Conservation (phyloP, 176 grass and related monocot genomes). For the Ensete ventricosum region DNA sequence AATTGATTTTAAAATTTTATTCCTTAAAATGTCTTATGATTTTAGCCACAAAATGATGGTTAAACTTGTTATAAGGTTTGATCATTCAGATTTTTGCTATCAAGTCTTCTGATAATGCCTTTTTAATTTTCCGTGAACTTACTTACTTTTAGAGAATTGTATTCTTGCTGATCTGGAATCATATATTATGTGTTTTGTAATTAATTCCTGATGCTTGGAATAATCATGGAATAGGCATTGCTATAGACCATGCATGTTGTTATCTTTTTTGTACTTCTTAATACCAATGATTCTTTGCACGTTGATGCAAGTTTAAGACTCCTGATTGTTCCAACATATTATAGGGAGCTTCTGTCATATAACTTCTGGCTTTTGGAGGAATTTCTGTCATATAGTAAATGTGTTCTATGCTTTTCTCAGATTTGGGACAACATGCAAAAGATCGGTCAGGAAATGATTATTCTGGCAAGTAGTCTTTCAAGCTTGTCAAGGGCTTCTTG, state of each 20-base stretch:
- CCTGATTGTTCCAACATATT: not conserved
- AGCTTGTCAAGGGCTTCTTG: slow-evolving; percentile 47
- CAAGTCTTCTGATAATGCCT: too few species aligned
- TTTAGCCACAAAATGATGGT: not conserved
- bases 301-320: not conserved
- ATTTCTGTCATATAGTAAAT: not conserved
- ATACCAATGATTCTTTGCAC: not conserved
- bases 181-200: too few species aligned
- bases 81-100: too few species aligned
- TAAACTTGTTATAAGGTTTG: too few species aligned
- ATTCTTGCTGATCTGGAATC: too few species aligned
- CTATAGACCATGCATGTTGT: not conserved
- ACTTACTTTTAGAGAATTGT: too few species aligned
- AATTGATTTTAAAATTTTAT: not conserved
- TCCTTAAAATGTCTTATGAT: not conserved
- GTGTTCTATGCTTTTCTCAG: slow-evolving; percentile 32
- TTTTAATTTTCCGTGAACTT: too few species aligned
- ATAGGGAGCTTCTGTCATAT: not conserved
- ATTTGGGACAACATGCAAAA: slow-evolving; percentile 66
- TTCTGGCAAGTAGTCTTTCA: slow-evolving; percentile 73
- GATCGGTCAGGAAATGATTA: slow-evolving; percentile 57
- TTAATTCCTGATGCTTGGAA: not conserved
- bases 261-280: not conserved
- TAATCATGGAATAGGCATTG: not conserved
- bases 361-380: not conserved